Percentiles rank a stretch among this genome's conserved stretches.
Evolutionary conservation across 2,329 filamentous ascomycete genomes (phyloP).

Genomic region (Paecilomyces fulvus): DNA sequence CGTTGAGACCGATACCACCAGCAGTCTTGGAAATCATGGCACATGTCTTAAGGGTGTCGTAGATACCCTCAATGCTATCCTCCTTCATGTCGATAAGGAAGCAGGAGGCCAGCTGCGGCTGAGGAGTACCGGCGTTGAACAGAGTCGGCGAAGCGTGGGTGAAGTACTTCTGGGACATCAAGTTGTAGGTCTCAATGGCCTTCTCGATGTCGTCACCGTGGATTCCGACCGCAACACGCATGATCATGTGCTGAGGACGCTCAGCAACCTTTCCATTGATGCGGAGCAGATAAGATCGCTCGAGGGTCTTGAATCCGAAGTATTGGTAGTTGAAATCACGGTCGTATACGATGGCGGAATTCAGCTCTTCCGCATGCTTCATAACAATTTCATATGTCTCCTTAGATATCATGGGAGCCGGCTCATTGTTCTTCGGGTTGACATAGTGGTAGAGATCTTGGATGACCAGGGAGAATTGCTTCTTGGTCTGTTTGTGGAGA

Average conservation of each 20-base stretch:
- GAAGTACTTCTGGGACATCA: conserved; percentile 98
- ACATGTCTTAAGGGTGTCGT: conserved; percentile 97
- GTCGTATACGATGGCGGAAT: conserved; percentile 98
- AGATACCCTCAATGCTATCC: conserved; percentile 98
- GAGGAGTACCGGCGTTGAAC: conserved; percentile 94
- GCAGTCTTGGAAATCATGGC: conserved; percentile 99
- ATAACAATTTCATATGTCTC: conserved; percentile 87
- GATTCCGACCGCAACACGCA: conserved; percentile 96
- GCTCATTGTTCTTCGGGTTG: conserved; percentile 80
- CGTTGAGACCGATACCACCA: conserved; percentile 92
- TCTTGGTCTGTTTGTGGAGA: conserved; percentile 99
- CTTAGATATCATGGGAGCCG: conserved; percentile 90
- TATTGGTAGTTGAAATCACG: conserved; percentile 99
- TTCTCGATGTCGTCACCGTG: conserved; percentile 92
- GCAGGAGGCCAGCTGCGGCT: conserved; percentile 91
- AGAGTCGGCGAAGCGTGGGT: conserved; percentile 96
- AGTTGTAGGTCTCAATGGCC: conserved; percentile 94
- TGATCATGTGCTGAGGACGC: conserved; percentile 98
- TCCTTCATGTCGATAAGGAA: conserved; percentile 99
- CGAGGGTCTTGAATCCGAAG: conserved; percentile 98
- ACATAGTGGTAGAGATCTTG: conserved; percentile 90
- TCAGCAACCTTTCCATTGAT: conserved; percentile 94
- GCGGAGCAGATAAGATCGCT: conserved; percentile 93
- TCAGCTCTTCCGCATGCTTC: conserved; percentile 92
- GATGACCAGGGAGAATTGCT: conserved; percentile 96